A percentile compares a stretch with the other conserved stretches of the same genome.
Conservation (phyloP, 208 protist species). For the Naegleria fowleri region DNA sequence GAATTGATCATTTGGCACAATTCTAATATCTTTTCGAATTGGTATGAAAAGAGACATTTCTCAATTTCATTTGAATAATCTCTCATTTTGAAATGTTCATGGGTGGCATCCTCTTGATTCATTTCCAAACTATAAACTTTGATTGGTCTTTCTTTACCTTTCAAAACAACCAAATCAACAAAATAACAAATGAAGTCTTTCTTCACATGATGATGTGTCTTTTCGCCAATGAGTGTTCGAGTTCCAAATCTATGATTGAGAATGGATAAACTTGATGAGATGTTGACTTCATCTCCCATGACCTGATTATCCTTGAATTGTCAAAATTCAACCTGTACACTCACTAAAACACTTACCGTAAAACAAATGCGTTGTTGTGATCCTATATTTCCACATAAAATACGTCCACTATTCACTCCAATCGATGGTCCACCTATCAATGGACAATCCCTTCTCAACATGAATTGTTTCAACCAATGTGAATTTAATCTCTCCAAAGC, state of each 20-base stretch:
- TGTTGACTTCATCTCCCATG: neutral
- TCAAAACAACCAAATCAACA: neutral
- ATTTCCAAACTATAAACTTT: neutral
- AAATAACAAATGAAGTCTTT: neutral
- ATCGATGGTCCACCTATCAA: neutral
- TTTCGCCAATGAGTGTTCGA: neutral
- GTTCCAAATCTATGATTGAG: neutral
- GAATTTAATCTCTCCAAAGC: neutral
- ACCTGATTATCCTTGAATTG: no score
- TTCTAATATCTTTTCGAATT: neutral
- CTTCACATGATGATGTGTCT: neutral
- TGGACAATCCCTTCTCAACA: neutral
- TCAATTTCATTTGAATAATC: neutral
- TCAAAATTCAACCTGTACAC: no score
- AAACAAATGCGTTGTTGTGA: neutral
- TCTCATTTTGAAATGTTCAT: neutral
- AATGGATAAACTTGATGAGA: neutral
- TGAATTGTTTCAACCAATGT: neutral
- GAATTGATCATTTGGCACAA: neutral
- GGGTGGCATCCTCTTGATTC: neutral
- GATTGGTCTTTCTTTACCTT: neutral
- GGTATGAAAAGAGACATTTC: neutral
- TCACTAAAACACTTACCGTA: neutral
- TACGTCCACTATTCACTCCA: neutral
- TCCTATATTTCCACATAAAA: neutral